These are phyloP conservation scores for Cryptococcus sp. DNA, from an alignment of 1,284 basidiomycete genomes.

Conservation along the genomic window DNA sequence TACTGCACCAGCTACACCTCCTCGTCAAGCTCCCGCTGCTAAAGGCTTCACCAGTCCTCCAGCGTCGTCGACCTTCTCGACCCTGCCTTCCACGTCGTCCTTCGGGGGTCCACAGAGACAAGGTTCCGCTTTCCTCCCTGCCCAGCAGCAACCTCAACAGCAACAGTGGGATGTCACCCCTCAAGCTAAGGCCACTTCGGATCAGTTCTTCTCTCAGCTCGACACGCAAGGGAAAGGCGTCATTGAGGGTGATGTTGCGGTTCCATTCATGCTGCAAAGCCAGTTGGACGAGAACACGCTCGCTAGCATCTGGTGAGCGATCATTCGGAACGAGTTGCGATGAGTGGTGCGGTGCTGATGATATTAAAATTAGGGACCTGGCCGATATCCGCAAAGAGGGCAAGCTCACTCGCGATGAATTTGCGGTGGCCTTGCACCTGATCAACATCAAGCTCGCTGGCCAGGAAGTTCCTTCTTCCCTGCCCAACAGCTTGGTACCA, in stretches of 20 bases:
- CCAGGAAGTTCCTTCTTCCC: conserved; percentile 70
- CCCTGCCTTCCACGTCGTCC: conserved; percentile 16
- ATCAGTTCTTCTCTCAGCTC: conserved; percentile 79
- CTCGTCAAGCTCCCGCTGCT: conserved; percentile 9
- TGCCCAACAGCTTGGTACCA: conserved; percentile 77
- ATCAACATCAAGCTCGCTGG: conserved; percentile 87
- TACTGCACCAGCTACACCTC: conserved; percentile 14
- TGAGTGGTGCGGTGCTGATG: conserved; percentile 4
- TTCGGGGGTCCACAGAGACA: conserved; percentile 23
- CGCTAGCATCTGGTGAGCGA: conserved; percentile 82
- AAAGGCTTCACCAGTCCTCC: conserved; percentile 14
- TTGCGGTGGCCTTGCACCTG: conserved; percentile 94
- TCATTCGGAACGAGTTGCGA: too few relatives aligned
- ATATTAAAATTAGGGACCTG: conserved; percentile 70
- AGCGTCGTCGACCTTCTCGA: conserved; percentile 14
- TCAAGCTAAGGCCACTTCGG: conserved; percentile 75
- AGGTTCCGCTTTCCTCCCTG: conserved; percentile 20
- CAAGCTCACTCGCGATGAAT: conserved; percentile 83
- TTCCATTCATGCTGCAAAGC: conserved; percentile 94
- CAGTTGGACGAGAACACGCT: conserved; percentile 80
- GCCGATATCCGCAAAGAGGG: conserved; percentile 90
- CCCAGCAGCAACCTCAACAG: conserved; percentile 17
- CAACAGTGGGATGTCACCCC: conserved; percentile 81
- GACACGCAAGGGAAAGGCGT: conserved; percentile 75
- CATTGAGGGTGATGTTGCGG: conserved; percentile 91